Evolutionary conservation across 169 alveolate species (phyloP).

Genomic region (Plasmodium knowlesi): DNA sequence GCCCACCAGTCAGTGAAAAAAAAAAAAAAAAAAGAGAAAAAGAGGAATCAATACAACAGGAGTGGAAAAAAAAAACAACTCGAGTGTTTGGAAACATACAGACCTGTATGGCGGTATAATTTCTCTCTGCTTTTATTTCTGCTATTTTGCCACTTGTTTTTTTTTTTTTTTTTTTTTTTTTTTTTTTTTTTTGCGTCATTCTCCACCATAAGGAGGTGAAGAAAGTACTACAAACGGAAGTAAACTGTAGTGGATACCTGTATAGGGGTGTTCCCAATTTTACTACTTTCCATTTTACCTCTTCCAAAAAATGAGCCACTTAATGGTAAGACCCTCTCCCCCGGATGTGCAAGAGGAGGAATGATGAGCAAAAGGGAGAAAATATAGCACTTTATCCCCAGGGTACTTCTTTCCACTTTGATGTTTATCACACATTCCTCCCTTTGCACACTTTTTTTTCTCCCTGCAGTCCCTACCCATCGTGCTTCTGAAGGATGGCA

Average conservation of each 20-base stretch:
- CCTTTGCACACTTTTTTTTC: not conserved
- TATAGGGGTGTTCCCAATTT: not conserved
- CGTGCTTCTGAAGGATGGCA: constrained; percentile 96
- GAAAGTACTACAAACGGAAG: not conserved
- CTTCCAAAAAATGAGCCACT: constrained; percentile 82
- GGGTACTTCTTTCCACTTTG: not conserved
- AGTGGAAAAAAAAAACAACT: not conserved
- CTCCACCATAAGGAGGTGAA: not conserved
- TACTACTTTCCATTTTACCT: not conserved
- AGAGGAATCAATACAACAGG: not conserved
- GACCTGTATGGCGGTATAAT: not conserved
- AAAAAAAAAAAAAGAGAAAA: too few species aligned
- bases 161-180: too few species aligned
- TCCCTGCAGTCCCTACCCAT: constrained; percentile 89
- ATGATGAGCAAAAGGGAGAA: not conserved
- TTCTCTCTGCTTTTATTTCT: not conserved
- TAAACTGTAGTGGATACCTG: not conserved
- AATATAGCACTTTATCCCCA: not conserved
- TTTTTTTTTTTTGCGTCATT: not conserved
- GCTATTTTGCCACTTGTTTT: not conserved
- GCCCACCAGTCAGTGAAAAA: not conserved
- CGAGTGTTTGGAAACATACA: not conserved
- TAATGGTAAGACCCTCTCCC: constrained; percentile 73
- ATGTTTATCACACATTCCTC: not conserved
- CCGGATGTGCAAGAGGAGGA: not conserved